phyloP scores from a whole-genome alignment of 495 filamentous ascomycete genomes.

The Xylaria castorea region DNA sequence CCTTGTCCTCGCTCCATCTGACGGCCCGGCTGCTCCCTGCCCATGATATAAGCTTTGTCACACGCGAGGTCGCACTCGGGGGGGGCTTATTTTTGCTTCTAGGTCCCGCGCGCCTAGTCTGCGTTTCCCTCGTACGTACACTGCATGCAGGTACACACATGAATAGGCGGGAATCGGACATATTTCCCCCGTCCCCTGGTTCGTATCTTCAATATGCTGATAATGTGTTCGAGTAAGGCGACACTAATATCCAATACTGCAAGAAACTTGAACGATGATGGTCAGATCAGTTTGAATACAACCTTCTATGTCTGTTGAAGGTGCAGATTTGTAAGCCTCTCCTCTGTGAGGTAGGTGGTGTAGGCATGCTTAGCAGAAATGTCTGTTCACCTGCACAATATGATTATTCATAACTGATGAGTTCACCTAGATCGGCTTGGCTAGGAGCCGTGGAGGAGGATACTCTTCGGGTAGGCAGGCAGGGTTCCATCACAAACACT shows the following conservation, averaged over 20 bases:
- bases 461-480: constrained; percentile 11
- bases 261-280: neutral
- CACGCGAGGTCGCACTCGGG: constrained; percentile 15
- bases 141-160: constrained; percentile 24
- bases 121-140: neutral
- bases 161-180: neutral
- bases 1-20: constrained; percentile 12
- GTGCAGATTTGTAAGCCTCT: constrained; percentile 18
- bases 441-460: neutral
- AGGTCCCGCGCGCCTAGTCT: constrained; percentile 16
- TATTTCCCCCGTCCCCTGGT: constrained; percentile 2
- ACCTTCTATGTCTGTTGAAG: constrained; percentile 15
- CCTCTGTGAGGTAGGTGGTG: neutral
- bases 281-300: constrained; percentile 1
- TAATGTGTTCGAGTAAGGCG: neutral
- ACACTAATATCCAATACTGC: neutral
- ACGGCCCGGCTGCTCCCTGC: neutral
- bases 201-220: neutral
- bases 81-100: neutral
- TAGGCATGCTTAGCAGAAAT: constrained; percentile 3
- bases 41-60: neutral
- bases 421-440: neutral
- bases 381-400: constrained; percentile 7
- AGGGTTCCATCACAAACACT: constrained; percentile 16
- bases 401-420: constrained; percentile 15